phyloP scores from a whole-genome alignment of 805 yeast species.

The Saccharomycopsis malanga region DNA sequence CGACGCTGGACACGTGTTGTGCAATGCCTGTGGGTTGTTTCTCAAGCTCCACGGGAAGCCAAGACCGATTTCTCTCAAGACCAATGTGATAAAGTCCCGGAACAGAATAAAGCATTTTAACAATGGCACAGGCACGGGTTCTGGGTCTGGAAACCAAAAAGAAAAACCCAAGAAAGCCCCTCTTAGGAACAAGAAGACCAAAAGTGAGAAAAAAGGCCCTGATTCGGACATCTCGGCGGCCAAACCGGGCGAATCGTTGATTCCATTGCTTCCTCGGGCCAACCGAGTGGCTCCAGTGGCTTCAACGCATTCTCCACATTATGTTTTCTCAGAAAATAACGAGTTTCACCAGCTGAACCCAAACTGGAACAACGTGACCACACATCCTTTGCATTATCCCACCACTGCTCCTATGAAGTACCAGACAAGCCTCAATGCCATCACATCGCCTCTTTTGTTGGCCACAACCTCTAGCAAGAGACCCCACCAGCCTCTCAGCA shows the following conservation, averaged over 20 bases:
- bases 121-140: background rate
- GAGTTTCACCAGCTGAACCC: background rate
- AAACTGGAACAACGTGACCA: slow-evolving; percentile 1
- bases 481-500: background rate
- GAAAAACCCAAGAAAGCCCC: slow-evolving; percentile 3
- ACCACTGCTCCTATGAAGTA: slow-evolving; percentile 64
- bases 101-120: slow-evolving; percentile 62
- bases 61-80: slow-evolving; percentile 83
- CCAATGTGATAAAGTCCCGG: slow-evolving; percentile 87
- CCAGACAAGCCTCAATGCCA: slow-evolving; percentile 55
- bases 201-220: background rate
- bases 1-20: slow-evolving; percentile 81
- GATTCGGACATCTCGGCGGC: background rate
- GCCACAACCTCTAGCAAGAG: slow-evolving; percentile 33
- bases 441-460: slow-evolving; percentile 57
- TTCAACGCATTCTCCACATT: background rate
- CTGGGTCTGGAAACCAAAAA: slow-evolving; percentile 14
- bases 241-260: slow-evolving; percentile 2
- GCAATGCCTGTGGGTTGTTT: slow-evolving; percentile 92
- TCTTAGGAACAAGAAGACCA: background rate
- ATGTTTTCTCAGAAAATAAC: background rate
- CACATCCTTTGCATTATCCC: slow-evolving; percentile 31
- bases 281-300: background rate
- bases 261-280: slow-evolving; percentile 13
- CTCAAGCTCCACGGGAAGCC: slow-evolving; percentile 88